These are phyloP conservation scores for Daldinia bambusicola DNA, from an alignment of 495 filamentous ascomycete genomes.

Conservation along the genomic window DNA sequence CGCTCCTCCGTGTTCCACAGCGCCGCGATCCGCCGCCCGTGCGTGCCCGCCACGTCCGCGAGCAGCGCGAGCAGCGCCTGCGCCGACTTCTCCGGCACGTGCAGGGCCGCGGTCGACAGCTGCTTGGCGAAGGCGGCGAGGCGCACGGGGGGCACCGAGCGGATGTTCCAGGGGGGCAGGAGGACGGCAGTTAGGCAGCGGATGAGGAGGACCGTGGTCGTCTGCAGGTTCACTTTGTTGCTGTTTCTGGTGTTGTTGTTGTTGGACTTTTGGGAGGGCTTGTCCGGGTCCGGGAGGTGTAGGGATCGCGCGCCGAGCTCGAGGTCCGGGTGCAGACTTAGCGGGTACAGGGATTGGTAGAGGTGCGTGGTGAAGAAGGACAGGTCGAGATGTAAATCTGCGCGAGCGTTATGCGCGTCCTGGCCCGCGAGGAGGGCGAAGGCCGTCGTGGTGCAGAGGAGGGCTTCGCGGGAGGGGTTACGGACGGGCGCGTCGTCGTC, in stretches of 20 bases:
- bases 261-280: slow-evolving; percentile 44
- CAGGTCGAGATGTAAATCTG: slow-evolving; percentile 82
- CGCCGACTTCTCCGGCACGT: slow-evolving; percentile 87
- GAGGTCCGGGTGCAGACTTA: slow-evolving; percentile 83
- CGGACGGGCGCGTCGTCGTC: slow-evolving; percentile 58
- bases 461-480: slow-evolving; percentile 81
- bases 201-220: slow-evolving; percentile 88
- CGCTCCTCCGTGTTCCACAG: slow-evolving; percentile 92
- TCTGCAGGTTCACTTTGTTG: slow-evolving; percentile 90
- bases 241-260: slow-evolving; percentile 42
- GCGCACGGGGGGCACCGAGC: slow-evolving; percentile 75
- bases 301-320: slow-evolving; percentile 84
- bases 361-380: slow-evolving; percentile 95
- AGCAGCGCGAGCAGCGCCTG: slow-evolving; percentile 80
- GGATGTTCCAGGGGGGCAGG: slow-evolving; percentile 69
- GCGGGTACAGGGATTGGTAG: slow-evolving; percentile 80
- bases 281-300: slow-evolving; percentile 79
- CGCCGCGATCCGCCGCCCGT: slow-evolving; percentile 73
- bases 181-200: slow-evolving; percentile 83
- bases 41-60: slow-evolving; percentile 75
- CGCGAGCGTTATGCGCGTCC: slow-evolving; percentile 73
- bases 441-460: slow-evolving; percentile 95
- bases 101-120: slow-evolving; percentile 80
- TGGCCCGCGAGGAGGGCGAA: slow-evolving; percentile 90
- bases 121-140: slow-evolving; percentile 94